Conservation (phyloP, 768 basidiomycete species). For the Pleurotus citrinopileatus region DNA sequence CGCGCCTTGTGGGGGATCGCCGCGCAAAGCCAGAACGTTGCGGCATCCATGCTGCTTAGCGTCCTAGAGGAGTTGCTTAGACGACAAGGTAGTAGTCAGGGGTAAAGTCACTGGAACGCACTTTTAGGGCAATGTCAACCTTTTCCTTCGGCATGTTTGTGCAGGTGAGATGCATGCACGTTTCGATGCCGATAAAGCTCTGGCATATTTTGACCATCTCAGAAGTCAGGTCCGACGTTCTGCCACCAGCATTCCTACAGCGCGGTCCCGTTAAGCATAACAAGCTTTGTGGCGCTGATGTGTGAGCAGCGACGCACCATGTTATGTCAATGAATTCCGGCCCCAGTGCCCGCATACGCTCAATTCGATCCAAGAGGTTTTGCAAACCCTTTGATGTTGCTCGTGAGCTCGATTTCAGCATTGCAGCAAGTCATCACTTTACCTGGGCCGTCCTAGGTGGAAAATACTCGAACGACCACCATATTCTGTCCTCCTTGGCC, state of each 20-base stretch:
- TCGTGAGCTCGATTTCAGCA: background rate
- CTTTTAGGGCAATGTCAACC: constrained; percentile 85
- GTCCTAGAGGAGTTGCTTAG: constrained; percentile 49
- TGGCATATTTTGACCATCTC: constrained; percentile 96
- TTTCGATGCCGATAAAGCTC: constrained; percentile 89
- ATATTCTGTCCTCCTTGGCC: constrained; percentile 78
- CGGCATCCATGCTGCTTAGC: constrained; percentile 87
- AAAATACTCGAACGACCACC: constrained; percentile 99
- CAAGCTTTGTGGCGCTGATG: background rate
- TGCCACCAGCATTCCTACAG: constrained; percentile 91
- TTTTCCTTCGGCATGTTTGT: constrained; percentile 98
- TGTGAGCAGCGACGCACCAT: constrained; percentile 49
- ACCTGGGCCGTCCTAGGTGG: constrained; percentile 95
- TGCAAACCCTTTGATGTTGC: constrained; percentile 64
- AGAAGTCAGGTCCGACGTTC: constrained; percentile 91
- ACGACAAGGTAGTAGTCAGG: constrained; percentile 7
- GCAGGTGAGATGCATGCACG: constrained; percentile 98
- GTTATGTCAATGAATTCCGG: constrained; percentile 99
- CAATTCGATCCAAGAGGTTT: constrained; percentile 97
- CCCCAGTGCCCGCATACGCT: constrained; percentile 92
- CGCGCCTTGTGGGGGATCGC: constrained; percentile 87
- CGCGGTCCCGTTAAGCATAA: constrained; percentile 2
- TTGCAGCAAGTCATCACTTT: constrained; percentile 12
- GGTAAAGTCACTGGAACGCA: constrained; percentile 35
- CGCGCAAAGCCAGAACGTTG: constrained; percentile 90